Percentiles rank a stretch among this genome's conserved stretches.
phyloP scores from a whole-genome alignment of 768 basidiomycete genomes.

The Albatrellus ellisii region DNA sequence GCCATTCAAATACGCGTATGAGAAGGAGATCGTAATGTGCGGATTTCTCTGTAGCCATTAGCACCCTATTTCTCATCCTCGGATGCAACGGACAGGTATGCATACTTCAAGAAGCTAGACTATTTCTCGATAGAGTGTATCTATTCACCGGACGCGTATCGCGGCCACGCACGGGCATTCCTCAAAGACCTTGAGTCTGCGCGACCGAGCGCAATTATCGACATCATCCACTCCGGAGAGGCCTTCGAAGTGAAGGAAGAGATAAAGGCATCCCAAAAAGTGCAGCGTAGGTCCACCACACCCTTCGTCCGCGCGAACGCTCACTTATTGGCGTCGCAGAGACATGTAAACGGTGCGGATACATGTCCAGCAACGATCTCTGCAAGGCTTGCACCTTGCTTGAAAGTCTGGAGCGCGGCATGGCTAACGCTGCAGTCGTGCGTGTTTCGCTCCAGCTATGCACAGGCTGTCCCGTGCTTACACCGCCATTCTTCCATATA shows the following conservation, averaged over 20 bases:
- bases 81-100: slow-evolving; percentile 50
- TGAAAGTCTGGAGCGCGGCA: slow-evolving; percentile 81
- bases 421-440: slow-evolving; percentile 33
- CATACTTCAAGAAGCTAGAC: slow-evolving; percentile 97
- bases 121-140: slow-evolving; percentile 99
- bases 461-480: neutral
- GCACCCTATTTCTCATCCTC: neutral
- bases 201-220: slow-evolving; percentile 90
- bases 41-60: slow-evolving; percentile 11
- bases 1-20: slow-evolving; percentile 99
- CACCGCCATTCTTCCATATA: slow-evolving; percentile 7
- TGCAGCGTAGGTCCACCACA: slow-evolving; percentile 51
- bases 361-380: slow-evolving; percentile 94
- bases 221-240: slow-evolving; percentile 95
- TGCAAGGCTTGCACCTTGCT: slow-evolving; percentile 89
- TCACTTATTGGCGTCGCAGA: slow-evolving; percentile 32
- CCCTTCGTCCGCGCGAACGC: neutral
- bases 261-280: slow-evolving; percentile 72
- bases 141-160: slow-evolving; percentile 97
- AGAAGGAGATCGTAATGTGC: slow-evolving; percentile 99
- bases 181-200: slow-evolving; percentile 93
- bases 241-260: slow-evolving; percentile 79
- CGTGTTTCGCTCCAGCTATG: slow-evolving; percentile 17
- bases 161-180: slow-evolving; percentile 89
- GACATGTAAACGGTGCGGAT: slow-evolving; percentile 85